Evolutionary conservation across 148 eudicot genomes (phyloP).

Genomic region (Rhododendron molle): DNA sequence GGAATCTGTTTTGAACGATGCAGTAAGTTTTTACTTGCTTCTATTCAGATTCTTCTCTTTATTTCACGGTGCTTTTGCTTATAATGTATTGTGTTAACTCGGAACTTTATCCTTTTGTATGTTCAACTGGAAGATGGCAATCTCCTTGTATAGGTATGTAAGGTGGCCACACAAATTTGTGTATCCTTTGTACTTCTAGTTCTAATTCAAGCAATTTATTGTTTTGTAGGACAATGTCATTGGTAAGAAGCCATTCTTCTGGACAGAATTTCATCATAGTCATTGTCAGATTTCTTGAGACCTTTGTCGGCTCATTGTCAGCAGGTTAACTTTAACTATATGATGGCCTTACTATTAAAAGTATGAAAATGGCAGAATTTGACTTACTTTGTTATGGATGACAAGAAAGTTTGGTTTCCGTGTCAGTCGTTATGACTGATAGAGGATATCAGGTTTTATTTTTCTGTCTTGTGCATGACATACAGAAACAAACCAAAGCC

Average conservation of each 20-base stretch:
- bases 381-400: constrained; percentile 8
- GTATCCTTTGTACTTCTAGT: background rate
- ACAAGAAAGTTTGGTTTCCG: background rate
- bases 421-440: background rate
- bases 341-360: background rate
- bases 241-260: constrained; percentile 65
- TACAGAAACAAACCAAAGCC: background rate
- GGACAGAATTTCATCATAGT: constrained; percentile 62
- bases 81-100: constrained; percentile 13
- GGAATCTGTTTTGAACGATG: constrained; percentile 97
- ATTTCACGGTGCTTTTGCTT: constrained; percentile 10
- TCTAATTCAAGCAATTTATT: constrained; percentile 6
- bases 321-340: constrained; percentile 59
- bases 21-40: constrained; percentile 54
- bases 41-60: background rate
- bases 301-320: constrained; percentile 95
- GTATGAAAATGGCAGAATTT: background rate
- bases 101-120: constrained; percentile 10
- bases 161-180: constrained; percentile 10
- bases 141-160: constrained; percentile 90
- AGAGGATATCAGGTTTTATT: background rate
- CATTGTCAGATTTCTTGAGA: constrained; percentile 84
- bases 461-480: background rate
- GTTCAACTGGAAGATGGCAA: constrained; percentile 78
- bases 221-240: constrained; percentile 79